Conservation (phyloP, 768 basidiomycete species). For the Mycena galericulata region DNA sequence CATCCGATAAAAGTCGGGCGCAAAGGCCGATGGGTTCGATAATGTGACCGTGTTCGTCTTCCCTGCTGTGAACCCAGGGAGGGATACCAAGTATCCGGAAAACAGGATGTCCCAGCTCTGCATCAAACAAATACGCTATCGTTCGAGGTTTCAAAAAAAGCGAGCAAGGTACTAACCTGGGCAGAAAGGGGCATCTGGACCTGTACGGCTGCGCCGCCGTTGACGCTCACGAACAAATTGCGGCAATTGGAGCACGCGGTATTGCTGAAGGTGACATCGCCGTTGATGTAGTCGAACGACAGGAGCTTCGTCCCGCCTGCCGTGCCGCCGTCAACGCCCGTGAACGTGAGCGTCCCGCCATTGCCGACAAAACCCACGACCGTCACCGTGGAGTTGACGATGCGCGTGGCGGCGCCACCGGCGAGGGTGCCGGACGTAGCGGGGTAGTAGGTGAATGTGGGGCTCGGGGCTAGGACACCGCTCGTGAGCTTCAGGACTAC, state of each 20-base stretch:
- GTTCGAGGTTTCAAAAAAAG: background rate
- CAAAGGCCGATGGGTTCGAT: constrained; percentile 55
- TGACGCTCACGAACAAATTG: constrained; percentile 59
- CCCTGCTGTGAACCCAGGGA: constrained; percentile 58
- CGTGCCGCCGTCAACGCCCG: constrained; percentile 54
- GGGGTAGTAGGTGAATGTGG: constrained; percentile 49
- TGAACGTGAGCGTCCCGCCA: constrained; percentile 57
- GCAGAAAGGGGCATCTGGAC: constrained; percentile 61
- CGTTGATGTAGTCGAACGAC: constrained; percentile 62
- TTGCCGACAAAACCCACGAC: constrained; percentile 57
- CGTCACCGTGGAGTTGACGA: constrained; percentile 50
- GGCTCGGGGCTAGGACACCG: constrained; percentile 41
- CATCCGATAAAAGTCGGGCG: constrained; percentile 57
- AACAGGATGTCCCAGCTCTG: constrained; percentile 62
- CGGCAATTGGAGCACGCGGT: constrained; percentile 63
- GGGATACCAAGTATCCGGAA: constrained; percentile 54
- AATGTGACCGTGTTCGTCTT: constrained; percentile 58
- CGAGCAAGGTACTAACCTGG: constrained; percentile 56
- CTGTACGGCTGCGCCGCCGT: constrained; percentile 56
- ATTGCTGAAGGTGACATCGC: constrained; percentile 55
- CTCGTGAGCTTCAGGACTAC: constrained; percentile 53
- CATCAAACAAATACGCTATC: background rate
- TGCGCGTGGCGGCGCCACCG: constrained; percentile 52
- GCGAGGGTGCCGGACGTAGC: constrained; percentile 48
- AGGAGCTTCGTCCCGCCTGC: constrained; percentile 57